phyloP scores from a whole-genome alignment of 805 yeast species.

The Starmerella stigmatis region DNA sequence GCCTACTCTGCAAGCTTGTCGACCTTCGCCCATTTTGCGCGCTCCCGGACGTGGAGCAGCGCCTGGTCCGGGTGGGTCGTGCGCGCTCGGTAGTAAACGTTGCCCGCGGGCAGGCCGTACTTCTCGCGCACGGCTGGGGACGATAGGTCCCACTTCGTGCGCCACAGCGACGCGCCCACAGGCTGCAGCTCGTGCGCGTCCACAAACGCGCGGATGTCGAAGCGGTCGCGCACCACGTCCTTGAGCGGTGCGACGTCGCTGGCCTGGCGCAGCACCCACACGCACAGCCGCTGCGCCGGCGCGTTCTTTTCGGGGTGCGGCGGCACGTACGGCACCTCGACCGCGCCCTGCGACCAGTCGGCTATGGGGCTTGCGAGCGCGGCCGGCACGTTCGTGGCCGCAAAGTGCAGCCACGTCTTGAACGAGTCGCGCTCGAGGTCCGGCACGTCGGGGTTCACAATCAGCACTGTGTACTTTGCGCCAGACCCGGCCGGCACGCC shows the following conservation, averaged over 20 bases:
- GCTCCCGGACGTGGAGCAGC: constrained; percentile 24
- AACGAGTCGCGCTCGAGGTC: constrained; percentile 58
- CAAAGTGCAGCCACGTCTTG: constrained; percentile 67
- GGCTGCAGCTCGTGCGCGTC: constrained; percentile 48
- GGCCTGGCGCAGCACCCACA: constrained; percentile 82
- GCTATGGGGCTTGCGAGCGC: constrained; percentile 49
- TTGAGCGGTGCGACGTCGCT: constrained; percentile 21
- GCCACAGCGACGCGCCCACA: constrained; percentile 87
- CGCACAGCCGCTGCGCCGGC: constrained; percentile 68
- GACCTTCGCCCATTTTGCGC: constrained; percentile 22
- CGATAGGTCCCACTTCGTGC: constrained; percentile 66
- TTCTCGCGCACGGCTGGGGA: constrained; percentile 55
- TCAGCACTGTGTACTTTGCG: constrained; percentile 57
- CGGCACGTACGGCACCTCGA: constrained; percentile 56
- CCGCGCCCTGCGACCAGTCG: constrained; percentile 32
- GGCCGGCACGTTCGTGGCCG: constrained; percentile 55
- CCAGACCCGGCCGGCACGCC: constrained; percentile 35
- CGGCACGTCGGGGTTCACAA: constrained; percentile 90
- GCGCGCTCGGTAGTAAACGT: constrained; percentile 40
- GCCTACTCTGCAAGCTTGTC: constrained; percentile 10
- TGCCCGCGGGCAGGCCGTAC: constrained; percentile 66
- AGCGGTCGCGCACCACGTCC: constrained; percentile 37
- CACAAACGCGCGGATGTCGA: constrained; percentile 65
- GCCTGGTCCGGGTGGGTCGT: constrained; percentile 26
- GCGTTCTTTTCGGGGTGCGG: constrained; percentile 84